Conservation (phyloP, 176 grass and related monocot genomes). For the Oryza meridionalis region DNA sequence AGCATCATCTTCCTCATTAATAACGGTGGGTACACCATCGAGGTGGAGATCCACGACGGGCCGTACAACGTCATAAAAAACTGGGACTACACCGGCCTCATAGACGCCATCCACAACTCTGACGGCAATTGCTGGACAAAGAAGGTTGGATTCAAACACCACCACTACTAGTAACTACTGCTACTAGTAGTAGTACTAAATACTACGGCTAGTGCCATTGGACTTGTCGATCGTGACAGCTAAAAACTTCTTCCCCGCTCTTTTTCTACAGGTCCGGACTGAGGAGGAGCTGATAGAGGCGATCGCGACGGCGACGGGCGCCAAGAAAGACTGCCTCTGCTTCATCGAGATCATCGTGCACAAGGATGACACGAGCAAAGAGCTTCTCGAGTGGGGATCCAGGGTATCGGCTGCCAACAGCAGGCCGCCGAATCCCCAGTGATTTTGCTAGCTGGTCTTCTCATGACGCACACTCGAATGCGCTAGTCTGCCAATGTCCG, state of each 20-base stretch:
- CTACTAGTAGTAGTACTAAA: too few species aligned
- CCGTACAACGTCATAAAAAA: slow-evolving; percentile 84
- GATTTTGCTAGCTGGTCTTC: background rate
- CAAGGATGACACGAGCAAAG: slow-evolving; percentile 74
- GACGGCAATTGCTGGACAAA: slow-evolving; percentile 64
- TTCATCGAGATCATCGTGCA: slow-evolving; percentile 77
- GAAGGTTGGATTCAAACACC: slow-evolving; percentile 35
- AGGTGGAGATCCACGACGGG: slow-evolving; percentile 74
- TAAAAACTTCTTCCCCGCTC: background rate
- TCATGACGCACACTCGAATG: background rate
- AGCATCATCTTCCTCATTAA: slow-evolving; percentile 74
- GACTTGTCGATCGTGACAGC: background rate
- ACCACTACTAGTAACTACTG: background rate
- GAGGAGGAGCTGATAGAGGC: slow-evolving; percentile 62
- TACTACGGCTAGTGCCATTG: too few species aligned
- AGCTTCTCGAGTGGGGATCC: slow-evolving; percentile 79
- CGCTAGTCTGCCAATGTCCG: background rate
- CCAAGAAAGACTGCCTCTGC: slow-evolving; percentile 61
- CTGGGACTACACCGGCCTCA: slow-evolving; percentile 64
- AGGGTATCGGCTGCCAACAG: slow-evolving; percentile 72
- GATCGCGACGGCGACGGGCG: slow-evolving; percentile 52
- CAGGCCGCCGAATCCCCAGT: slow-evolving; percentile 69
- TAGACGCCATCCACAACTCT: slow-evolving; percentile 64
- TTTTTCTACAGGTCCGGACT: slow-evolving; percentile 48
- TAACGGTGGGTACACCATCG: slow-evolving; percentile 70